Evolutionary conservation across 768 basidiomycete genomes (phyloP).

Genomic region (Hirschioporus abietinus): DNA sequence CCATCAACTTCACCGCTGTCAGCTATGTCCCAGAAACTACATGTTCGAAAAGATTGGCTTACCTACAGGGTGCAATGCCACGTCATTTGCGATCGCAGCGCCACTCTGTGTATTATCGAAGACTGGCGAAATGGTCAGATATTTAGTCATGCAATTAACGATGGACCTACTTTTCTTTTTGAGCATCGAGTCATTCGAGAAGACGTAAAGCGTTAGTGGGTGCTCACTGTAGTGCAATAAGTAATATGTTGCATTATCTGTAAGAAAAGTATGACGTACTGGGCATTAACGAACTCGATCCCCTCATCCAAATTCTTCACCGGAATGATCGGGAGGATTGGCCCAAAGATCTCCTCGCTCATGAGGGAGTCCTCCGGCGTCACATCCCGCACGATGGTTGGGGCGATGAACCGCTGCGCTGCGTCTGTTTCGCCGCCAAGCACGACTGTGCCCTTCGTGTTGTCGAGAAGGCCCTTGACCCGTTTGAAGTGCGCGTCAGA

Average conservation of each 20-base stretch:
- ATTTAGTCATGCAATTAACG: not conserved
- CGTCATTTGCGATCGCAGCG: conserved; percentile 64
- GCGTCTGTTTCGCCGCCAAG: conserved; percentile 60
- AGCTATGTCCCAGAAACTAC: not conserved
- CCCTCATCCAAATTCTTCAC: conserved; percentile 69
- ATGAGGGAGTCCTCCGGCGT: conserved; percentile 63
- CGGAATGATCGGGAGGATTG: conserved; percentile 68
- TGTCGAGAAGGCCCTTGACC: conserved; percentile 56
- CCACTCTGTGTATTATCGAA: conserved; percentile 70
- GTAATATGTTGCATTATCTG: not conserved
- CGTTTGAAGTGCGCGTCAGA: conserved; percentile 50
- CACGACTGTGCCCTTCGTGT: conserved; percentile 59
- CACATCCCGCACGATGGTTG: conserved; percentile 67
- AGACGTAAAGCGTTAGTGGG: conserved; percentile 75
- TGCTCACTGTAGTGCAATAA: conserved; percentile 42
- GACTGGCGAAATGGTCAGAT: conserved; percentile 34
- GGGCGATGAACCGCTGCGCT: conserved; percentile 57
- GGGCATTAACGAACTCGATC: conserved; percentile 58
- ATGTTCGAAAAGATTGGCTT: conserved; percentile 16
- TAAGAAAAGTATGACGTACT: conserved; percentile 29
- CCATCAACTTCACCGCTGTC: conserved; percentile 39
- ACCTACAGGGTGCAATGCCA: conserved; percentile 54
- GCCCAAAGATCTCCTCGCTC: conserved; percentile 86
- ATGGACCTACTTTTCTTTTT: conserved; percentile 53
- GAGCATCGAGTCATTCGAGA: conserved; percentile 51